Conservation (phyloP, 2,329 filamentous ascomycete genomes). For the Fusarium nanum region DNA sequence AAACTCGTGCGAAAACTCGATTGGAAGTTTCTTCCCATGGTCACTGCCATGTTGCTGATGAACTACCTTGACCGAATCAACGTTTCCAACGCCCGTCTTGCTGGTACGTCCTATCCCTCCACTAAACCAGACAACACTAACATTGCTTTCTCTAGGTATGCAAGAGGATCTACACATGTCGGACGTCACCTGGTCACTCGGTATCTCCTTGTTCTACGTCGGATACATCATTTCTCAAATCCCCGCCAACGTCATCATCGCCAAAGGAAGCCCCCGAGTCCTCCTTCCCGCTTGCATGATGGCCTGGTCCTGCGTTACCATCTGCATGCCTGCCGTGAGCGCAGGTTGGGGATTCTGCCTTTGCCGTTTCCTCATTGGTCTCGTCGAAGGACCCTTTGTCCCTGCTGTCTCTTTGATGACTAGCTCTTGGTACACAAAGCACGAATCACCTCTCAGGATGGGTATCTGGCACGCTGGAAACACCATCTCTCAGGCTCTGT, state of each 20-base stretch:
- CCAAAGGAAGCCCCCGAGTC: constrained; percentile 52
- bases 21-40: constrained; percentile 46
- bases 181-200: constrained; percentile 53
- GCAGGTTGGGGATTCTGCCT: constrained; percentile 47
- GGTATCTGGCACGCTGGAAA: constrained; percentile 60
- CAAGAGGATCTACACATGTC: constrained; percentile 52
- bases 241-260: constrained; percentile 59
- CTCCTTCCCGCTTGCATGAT: constrained; percentile 55
- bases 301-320: constrained; percentile 56
- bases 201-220: constrained; percentile 58
- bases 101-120: constrained; percentile 28
- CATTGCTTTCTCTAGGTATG: constrained; percentile 26
- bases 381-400: constrained; percentile 56
- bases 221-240: constrained; percentile 60
- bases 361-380: constrained; percentile 49
- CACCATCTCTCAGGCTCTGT: constrained; percentile 58
- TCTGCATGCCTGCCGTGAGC: constrained; percentile 57
- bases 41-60: constrained; percentile 46
- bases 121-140: no score
- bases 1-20: constrained; percentile 45
- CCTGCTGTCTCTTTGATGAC: constrained; percentile 58
- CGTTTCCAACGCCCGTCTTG: constrained; percentile 58
- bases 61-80: constrained; percentile 64
- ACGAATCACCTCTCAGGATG: constrained; percentile 57
- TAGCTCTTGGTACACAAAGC: constrained; percentile 61